Conservation (phyloP, 2,329 filamentous ascomycete genomes). For the Plectosphaerella plurivora region DNA sequence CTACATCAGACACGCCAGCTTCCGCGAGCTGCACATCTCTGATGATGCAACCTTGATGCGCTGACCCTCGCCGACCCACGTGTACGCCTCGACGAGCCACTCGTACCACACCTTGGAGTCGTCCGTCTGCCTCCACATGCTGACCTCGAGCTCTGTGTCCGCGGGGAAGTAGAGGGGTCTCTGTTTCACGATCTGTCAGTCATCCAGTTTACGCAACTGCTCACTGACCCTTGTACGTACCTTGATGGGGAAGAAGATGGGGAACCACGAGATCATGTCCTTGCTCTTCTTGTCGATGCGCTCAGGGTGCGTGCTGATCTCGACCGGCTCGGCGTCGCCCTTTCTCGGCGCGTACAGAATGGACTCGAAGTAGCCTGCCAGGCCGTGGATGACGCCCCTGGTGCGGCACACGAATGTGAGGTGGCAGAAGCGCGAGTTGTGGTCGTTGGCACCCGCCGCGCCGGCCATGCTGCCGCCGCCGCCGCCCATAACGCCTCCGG, state of each 20-base stretch:
- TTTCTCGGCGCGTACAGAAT: constrained; percentile 70
- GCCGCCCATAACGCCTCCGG: constrained; percentile 60
- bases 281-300: constrained; percentile 89
- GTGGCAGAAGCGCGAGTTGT: constrained; percentile 79
- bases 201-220: constrained; percentile 76
- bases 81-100: constrained; percentile 88
- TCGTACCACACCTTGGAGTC: constrained; percentile 98
- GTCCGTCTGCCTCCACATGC: constrained; percentile 95
- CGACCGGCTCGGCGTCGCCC: constrained; percentile 53
- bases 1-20: constrained; percentile 69
- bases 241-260: constrained; percentile 95
- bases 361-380: constrained; percentile 94
- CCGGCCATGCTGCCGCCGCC: constrained; percentile 71
- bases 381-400: constrained; percentile 80
- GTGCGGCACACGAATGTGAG: constrained; percentile 74
- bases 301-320: constrained; percentile 89
- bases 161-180: constrained; percentile 81
- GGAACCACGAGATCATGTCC: constrained; percentile 99
- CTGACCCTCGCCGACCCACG: constrained; percentile 53
- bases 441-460: constrained; percentile 79
- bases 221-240: constrained; percentile 76
- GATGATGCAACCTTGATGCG: constrained; percentile 63
- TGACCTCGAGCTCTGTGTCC: constrained; percentile 79
- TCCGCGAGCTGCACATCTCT: constrained; percentile 64
- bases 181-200: constrained; percentile 35